Evolutionary conservation across 495 filamentous ascomycete genomes (phyloP).

Genomic region (Glutinoglossum americanum): DNA sequence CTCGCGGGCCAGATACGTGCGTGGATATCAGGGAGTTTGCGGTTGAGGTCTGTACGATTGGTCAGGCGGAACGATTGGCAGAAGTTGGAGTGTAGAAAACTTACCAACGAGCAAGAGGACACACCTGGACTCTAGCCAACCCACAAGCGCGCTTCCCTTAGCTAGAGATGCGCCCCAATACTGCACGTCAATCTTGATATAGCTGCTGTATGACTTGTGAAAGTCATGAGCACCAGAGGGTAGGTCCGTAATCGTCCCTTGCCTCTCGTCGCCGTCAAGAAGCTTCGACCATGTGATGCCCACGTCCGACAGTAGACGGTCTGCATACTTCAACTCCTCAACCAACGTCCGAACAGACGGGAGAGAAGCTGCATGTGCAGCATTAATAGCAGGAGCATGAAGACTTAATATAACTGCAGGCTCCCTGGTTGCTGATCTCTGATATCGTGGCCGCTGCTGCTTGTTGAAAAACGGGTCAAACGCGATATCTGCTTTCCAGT

Average conservation of each 20-base stretch:
- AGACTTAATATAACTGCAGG: constrained; percentile 33
- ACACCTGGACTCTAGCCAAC: constrained; percentile 32
- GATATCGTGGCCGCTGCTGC: constrained; percentile 18
- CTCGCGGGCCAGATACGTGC: constrained; percentile 35
- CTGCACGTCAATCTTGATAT: constrained; percentile 28
- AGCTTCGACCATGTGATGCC: not conserved
- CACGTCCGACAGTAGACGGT: constrained; percentile 13
- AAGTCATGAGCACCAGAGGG: constrained; percentile 19
- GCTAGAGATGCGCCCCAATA: constrained; percentile 30
- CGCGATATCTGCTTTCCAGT: constrained; percentile 25
- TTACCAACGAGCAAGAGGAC: constrained; percentile 26
- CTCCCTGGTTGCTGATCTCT: constrained; percentile 25
- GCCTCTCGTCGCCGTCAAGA: not conserved
- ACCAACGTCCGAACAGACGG: constrained; percentile 25
- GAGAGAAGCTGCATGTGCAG: constrained; percentile 24
- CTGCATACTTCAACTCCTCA: constrained; percentile 25
- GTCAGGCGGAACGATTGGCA: not conserved
- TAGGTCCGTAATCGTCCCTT: not conserved
- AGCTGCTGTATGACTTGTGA: constrained; percentile 22
- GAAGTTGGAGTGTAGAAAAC: constrained; percentile 1
- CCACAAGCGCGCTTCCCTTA: constrained; percentile 24
- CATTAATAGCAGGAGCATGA: constrained; percentile 31
- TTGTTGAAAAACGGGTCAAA: constrained; percentile 30
- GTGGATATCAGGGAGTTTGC: constrained; percentile 21
- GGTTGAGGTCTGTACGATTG: constrained; percentile 23